Conservation (phyloP, 2,329 filamentous ascomycete genomes). For the Talaromyces verruculosus region DNA sequence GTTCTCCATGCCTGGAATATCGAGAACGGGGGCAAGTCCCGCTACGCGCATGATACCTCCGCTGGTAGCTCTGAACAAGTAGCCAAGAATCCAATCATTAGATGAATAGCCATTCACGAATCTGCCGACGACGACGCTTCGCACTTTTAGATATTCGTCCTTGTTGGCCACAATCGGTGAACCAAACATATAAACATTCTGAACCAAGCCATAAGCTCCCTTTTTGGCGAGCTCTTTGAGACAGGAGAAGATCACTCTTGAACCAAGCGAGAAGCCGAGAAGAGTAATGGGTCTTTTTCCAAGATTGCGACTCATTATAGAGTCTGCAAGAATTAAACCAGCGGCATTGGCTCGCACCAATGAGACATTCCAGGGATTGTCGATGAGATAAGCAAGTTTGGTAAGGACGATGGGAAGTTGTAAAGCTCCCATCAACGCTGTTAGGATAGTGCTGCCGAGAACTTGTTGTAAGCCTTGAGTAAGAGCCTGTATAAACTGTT, state of each 20-base stretch:
- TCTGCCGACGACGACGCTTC: conserved; percentile 82
- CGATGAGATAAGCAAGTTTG: conserved; percentile 92
- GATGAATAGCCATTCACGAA: conserved; percentile 93
- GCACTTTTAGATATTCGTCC: conserved; percentile 80
- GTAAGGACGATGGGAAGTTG: conserved; percentile 90
- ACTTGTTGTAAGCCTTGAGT: conserved; percentile 96
- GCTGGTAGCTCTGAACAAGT: conserved; percentile 90
- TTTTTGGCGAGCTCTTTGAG: conserved; percentile 80
- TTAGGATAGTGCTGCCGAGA: conserved; percentile 82
- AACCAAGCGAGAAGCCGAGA: conserved; percentile 90
- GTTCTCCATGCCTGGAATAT: conserved; percentile 81
- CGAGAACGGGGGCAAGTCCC: conserved; percentile 74
- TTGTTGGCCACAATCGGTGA: conserved; percentile 87
- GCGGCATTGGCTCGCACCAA: conserved; percentile 84
- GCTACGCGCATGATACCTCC: conserved; percentile 88
- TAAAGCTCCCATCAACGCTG: conserved; percentile 86
- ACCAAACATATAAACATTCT: conserved; percentile 95
- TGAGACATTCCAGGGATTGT: conserved; percentile 98
- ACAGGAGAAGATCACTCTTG: conserved; percentile 89
- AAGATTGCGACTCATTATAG: conserved; percentile 84
- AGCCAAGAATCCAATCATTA: conserved; percentile 96
- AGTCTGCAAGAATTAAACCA: conserved; percentile 90
- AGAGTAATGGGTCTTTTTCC: conserved; percentile 89
- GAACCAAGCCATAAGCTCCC: conserved; percentile 80
- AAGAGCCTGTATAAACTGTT: conserved; percentile 64